phyloP scores from a whole-genome alignment of 1,284 basidiomycete species.

The Mycena sp. region DNA sequence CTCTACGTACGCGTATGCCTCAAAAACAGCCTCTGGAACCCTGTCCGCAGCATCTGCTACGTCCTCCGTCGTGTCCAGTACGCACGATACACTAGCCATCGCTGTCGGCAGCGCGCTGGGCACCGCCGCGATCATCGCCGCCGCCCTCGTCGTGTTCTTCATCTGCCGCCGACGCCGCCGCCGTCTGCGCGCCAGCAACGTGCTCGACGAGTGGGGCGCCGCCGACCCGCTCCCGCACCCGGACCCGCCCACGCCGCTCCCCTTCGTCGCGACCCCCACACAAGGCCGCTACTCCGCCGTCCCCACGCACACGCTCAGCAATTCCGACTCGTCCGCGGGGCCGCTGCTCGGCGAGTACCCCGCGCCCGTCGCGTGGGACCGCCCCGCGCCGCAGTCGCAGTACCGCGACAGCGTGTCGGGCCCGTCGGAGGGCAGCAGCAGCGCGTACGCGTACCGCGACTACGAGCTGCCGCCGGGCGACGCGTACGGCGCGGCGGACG shows the following conservation, averaged over 20 bases:
- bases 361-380: background rate
- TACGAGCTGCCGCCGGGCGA: background rate
- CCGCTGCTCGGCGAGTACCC: background rate
- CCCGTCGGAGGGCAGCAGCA: background rate
- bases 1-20: too few relatives aligned
- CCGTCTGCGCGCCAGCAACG: background rate
- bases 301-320: constrained; percentile 6
- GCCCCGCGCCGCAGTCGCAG: background rate
- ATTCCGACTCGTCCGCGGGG: constrained; percentile 12
- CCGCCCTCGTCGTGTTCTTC: background rate
- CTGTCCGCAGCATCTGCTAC: background rate
- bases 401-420: background rate
- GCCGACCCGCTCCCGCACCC: background rate
- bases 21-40: background rate
- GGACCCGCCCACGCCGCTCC: background rate
- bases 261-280: background rate
- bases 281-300: background rate
- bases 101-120: constrained; percentile 14
- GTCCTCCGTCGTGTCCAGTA: background rate
- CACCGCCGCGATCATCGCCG: constrained; percentile 5
- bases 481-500: background rate
- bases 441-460: background rate
- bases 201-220: constrained; percentile 11
- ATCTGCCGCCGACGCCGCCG: background rate
- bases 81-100: background rate